A percentile compares a stretch with the other conserved stretches of the same genome.
phyloP scores from a whole-genome alignment of 768 basidiomycete genomes.

The Goffeauzyma gilvescens region DNA sequence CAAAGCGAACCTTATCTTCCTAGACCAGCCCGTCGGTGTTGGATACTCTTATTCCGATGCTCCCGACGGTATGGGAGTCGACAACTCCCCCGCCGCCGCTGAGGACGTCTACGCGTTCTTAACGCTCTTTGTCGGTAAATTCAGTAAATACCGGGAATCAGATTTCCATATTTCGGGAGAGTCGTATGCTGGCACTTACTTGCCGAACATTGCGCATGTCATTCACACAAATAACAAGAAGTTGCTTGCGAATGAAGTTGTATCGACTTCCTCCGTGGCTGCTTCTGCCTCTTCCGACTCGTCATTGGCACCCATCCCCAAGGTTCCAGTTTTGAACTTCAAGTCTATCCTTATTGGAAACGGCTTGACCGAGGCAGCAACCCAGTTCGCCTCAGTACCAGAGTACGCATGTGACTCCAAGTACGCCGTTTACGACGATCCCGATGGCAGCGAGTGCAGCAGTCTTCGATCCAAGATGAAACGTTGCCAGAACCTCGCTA shows the following conservation, averaged over 20 bases:
- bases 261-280: too few species aligned
- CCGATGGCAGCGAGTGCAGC: constrained; percentile 46
- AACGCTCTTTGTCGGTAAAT: constrained; percentile 31
- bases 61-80: constrained; percentile 52
- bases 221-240: constrained; percentile 62
- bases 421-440: constrained; percentile 56
- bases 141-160: constrained; percentile 23
- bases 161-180: constrained; percentile 34
- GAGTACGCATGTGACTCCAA: constrained; percentile 36
- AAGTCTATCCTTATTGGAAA: constrained; percentile 59
- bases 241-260: too few species aligned
- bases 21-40: constrained; percentile 53
- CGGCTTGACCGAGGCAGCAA: constrained; percentile 53
- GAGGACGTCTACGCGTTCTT: constrained; percentile 51
- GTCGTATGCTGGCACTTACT: constrained; percentile 50
- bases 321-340: constrained; percentile 57
- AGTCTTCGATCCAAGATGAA: constrained; percentile 47
- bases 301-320: constrained; percentile 24
- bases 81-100: constrained; percentile 65
- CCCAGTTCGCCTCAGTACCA: constrained; percentile 60
- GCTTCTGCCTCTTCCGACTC: constrained; percentile 24
- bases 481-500: constrained; percentile 53
- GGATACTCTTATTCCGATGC: constrained; percentile 61
- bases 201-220: constrained; percentile 57
- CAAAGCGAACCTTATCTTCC: constrained; percentile 41